Evolutionary conservation across 148 eudicot genomes (phyloP).

Genomic region (Cornus suecica): DNA sequence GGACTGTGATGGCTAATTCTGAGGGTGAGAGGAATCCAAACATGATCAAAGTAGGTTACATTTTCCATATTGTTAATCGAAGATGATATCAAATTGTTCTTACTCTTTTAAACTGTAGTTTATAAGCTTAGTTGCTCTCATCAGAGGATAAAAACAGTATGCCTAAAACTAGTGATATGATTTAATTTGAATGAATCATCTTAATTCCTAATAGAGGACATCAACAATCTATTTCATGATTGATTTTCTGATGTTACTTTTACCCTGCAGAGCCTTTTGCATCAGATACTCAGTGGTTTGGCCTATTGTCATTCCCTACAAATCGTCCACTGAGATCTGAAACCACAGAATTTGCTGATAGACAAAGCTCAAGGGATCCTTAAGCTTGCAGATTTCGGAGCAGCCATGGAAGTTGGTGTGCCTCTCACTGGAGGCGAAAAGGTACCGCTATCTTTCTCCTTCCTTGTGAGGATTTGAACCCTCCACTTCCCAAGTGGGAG

Average conservation of each 20-base stretch:
- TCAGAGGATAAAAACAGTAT: not conserved
- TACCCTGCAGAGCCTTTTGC: not conserved
- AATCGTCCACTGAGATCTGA: not conserved
- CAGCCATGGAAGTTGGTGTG: not conserved
- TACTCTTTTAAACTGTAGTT: not conserved
- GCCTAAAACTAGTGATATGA: not conserved
- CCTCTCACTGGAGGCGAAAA: not conserved
- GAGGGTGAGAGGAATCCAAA: not conserved
- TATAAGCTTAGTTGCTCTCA: not conserved
- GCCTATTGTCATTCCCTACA: not conserved
- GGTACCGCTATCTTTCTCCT: not conserved
- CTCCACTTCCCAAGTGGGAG: no score
- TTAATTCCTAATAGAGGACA: not conserved
- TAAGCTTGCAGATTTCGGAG: slow-evolving; percentile 7
- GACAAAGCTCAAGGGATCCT: not conserved
- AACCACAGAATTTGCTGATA: not conserved
- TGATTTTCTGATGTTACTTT: not conserved
- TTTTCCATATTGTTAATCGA: not conserved
- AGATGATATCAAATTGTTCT: no score
- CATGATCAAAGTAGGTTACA: not conserved
- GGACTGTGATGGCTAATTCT: not conserved
- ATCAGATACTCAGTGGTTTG: not conserved
- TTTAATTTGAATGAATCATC: not conserved
- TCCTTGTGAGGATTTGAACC: no score
- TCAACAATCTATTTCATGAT: not conserved